Conservation (phyloP, 1,284 basidiomycete genomes). For the Marasmius tenuissimus region DNA sequence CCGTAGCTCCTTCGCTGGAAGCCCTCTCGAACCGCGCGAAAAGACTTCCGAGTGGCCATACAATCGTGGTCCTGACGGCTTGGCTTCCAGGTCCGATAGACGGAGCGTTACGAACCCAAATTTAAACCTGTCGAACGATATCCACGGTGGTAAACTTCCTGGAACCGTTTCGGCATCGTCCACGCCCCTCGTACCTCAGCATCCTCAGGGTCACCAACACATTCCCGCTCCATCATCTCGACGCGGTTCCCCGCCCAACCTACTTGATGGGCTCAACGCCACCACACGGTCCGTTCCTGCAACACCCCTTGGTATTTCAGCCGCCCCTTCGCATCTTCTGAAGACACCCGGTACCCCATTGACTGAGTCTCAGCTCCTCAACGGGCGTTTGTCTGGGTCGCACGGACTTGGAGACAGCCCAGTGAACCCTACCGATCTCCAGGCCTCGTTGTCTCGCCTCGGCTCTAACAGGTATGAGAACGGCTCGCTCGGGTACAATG, state of each 20-base stretch:
- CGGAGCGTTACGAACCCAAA: constrained; percentile 75
- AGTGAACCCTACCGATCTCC: constrained; percentile 53
- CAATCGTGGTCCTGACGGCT: constrained; percentile 57
- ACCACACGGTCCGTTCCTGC: constrained; percentile 75
- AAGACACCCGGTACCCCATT: constrained; percentile 72
- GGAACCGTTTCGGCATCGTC: constrained; percentile 54
- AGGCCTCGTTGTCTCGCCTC: constrained; percentile 68
- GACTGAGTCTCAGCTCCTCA: constrained; percentile 58
- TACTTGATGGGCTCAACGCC: constrained; percentile 58
- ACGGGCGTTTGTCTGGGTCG: constrained; percentile 54
- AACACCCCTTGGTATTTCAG: constrained; percentile 63
- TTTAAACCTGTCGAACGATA: constrained; percentile 58
- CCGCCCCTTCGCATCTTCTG: constrained; percentile 48
- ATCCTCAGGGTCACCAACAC: constrained; percentile 52
- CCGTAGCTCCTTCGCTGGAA: constrained; percentile 50
- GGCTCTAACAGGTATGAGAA: constrained; percentile 60
- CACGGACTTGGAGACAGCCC: constrained; percentile 52
- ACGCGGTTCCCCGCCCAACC: constrained; percentile 66
- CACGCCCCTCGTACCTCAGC: constrained; percentile 64
- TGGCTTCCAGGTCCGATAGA: constrained; percentile 55
- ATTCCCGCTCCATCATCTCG: constrained; percentile 55
- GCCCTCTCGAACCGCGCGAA: constrained; percentile 59
- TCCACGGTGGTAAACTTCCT: constrained; percentile 40
- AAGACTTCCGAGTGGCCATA: constrained; percentile 95
- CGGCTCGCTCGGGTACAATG: constrained; percentile 49